These are phyloP conservation scores for Pterocarpus macrocarpus DNA, from an alignment of 306 rosid genomes.

Conservation along the genomic window DNA sequence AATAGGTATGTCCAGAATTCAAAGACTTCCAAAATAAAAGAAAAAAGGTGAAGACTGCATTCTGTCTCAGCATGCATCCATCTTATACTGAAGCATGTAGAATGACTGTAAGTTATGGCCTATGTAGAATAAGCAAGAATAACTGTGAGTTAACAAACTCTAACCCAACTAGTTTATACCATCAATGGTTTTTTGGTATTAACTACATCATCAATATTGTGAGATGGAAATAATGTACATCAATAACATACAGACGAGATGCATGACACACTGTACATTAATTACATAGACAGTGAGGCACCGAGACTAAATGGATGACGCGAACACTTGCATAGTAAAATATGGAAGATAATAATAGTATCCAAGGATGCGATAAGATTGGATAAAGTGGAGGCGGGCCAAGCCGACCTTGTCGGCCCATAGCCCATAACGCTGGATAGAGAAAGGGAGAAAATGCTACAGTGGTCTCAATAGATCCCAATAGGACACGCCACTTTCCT, in stretches of 20 bases:
- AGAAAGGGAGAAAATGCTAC: neutral
- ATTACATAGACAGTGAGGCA: neutral
- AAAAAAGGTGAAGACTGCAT: no score
- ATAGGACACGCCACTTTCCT: neutral
- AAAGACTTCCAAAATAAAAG: no score
- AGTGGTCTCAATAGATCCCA: neutral
- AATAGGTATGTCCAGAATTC: no score
- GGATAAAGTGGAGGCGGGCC: neutral
- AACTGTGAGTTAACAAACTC: neutral
- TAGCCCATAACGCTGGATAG: neutral
- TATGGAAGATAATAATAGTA: neutral
- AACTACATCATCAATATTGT: neutral
- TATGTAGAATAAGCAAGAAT: neutral
- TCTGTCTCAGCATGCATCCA: no score
- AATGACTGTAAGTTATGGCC: no score
- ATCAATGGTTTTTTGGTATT: no score
- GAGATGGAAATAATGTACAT: neutral
- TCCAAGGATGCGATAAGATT: neutral
- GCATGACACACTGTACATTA: neutral
- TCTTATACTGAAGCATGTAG: no score
- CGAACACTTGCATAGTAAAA: neutral
- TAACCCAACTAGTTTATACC: no score
- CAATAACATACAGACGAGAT: neutral
- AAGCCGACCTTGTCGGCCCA: neutral
- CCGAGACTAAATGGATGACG: neutral